Conservation (phyloP, 495 filamentous ascomycete species). For the Annulohypoxylon stygium region DNA sequence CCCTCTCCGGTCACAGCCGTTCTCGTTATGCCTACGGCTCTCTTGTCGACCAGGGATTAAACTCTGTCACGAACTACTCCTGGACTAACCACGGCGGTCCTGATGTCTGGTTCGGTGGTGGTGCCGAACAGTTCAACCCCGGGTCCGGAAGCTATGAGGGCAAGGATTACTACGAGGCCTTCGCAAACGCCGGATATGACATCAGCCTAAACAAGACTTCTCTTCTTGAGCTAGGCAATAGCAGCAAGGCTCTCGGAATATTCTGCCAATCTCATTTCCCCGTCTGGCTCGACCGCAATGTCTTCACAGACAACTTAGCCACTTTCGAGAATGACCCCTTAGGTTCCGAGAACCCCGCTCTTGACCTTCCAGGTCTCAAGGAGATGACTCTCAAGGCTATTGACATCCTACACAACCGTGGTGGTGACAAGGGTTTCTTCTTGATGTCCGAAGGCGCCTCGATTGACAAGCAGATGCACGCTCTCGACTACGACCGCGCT, state of each 20-base stretch:
- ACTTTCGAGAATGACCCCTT: slow-evolving; percentile 72
- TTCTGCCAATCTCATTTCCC: slow-evolving; percentile 75
- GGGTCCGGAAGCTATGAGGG: slow-evolving; percentile 65
- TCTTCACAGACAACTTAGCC: slow-evolving; percentile 72
- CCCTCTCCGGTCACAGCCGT: slow-evolving; percentile 74
- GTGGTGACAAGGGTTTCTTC: slow-evolving; percentile 76
- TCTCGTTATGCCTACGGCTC: slow-evolving; percentile 71
- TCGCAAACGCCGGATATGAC: slow-evolving; percentile 73
- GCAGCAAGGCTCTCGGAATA: slow-evolving; percentile 72
- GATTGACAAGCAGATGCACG: slow-evolving; percentile 86
- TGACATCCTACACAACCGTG: slow-evolving; percentile 73
- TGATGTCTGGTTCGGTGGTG: slow-evolving; percentile 79
- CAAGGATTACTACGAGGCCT: slow-evolving; percentile 76
- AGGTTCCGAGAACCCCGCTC: slow-evolving; percentile 68
- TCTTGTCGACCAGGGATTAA: slow-evolving; percentile 71
- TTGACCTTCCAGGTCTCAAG: slow-evolving; percentile 78
- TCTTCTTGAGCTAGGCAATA: slow-evolving; percentile 63
- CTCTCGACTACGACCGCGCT: slow-evolving; percentile 79
- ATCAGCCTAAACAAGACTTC: slow-evolving; percentile 76
- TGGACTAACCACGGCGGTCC: slow-evolving; percentile 76
- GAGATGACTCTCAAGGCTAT: slow-evolving; percentile 87
- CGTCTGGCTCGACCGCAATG: slow-evolving; percentile 79
- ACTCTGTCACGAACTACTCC: slow-evolving; percentile 72
- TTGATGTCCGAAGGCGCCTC: slow-evolving; percentile 82
- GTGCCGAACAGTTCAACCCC: slow-evolving; percentile 77